Base-by-base conservation (phyloP, 257 asterid genomes). In the Prunella vulgaris region DNA sequence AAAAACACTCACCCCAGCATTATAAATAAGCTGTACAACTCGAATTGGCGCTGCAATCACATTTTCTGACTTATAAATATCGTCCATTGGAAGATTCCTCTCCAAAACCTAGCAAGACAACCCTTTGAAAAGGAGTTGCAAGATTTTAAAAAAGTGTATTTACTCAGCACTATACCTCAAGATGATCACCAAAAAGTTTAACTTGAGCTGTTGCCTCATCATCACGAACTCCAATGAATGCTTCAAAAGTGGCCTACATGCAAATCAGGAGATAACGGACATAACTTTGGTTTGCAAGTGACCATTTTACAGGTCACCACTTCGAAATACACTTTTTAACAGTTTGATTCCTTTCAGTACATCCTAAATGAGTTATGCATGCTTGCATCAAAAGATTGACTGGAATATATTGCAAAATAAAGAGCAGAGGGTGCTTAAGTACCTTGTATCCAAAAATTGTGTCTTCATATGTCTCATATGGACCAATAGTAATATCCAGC, bases 381-480 rank as follows among this genome's bases (percentile, higher is more conserved):
- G 48, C 59, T n/a, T 25, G 57, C 68, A 58, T 44, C 28, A 58
- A 58, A 44, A 46, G 63, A 28, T 38, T 69, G 64, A 69, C 37
- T 52, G 18, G 35, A 49, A 35, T 5, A 33, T 32, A 59, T 49
- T 68, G 71, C 40, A 59, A 44, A 24, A 10, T 8, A 46, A 64
- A 56, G 52, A 28, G 52, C 53, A 21, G 53, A 49, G 28, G 72
- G 59, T 20, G 68, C 6, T 13, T 15, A 37, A 76, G 44, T 90
- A 93, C 99, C 99, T 93, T 93, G 81, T 90, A 90, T 57, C 99
- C 99, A 62, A 93, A 93, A 54, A 88, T 78, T 72, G 85, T 60
- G 74, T 93, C 99, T 85, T 93, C 99, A 62, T 93, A 93, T 6
- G 99, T 93, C 88, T 93, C 99, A 65, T 93, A 93, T 4, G 99